Conservation (phyloP, 2,329 filamentous ascomycete genomes). For the Botryosphaeria agaves region DNA sequence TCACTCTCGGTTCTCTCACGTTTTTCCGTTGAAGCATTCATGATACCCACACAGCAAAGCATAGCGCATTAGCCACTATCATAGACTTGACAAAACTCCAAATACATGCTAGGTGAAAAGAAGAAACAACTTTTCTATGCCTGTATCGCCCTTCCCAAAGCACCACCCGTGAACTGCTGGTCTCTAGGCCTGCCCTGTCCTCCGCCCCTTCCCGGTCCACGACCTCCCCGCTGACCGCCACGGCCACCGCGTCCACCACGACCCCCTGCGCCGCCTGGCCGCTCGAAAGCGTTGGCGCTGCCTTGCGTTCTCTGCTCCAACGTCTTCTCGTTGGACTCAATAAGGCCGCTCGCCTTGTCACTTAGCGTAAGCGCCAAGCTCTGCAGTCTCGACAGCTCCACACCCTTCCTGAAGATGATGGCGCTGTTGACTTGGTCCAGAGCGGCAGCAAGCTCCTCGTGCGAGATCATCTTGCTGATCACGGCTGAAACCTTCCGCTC, state of each 20-base stretch:
- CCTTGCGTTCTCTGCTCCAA: constrained; percentile 94
- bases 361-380: constrained; percentile 84
- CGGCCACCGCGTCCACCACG: constrained; percentile 41
- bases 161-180: constrained; percentile 68
- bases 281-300: constrained; percentile 86
- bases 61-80: too few species aligned
- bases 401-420: constrained; percentile 98
- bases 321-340: constrained; percentile 94
- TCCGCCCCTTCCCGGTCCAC: constrained; percentile 39
- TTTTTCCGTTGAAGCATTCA: too few species aligned
- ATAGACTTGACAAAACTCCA: too few species aligned
- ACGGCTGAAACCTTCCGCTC: constrained; percentile 84
- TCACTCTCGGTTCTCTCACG: background rate
- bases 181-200: constrained; percentile 45
- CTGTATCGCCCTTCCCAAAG: constrained; percentile 43
- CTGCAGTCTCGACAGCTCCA: constrained; percentile 91
- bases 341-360: constrained; percentile 90
- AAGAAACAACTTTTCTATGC: constrained; percentile 15
- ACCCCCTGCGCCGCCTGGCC: constrained; percentile 64
- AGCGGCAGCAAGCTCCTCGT: constrained; percentile 91
- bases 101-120: too few species aligned
- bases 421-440: constrained; percentile 95
- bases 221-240: constrained; percentile 42
- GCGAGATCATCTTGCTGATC: constrained; percentile 98
- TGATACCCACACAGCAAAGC: too few species aligned